Percentiles rank a stretch among this genome's conserved stretches.
Conservation (phyloP, 2,329 filamentous ascomycete genomes). For the Bipolaris gigantea region DNA sequence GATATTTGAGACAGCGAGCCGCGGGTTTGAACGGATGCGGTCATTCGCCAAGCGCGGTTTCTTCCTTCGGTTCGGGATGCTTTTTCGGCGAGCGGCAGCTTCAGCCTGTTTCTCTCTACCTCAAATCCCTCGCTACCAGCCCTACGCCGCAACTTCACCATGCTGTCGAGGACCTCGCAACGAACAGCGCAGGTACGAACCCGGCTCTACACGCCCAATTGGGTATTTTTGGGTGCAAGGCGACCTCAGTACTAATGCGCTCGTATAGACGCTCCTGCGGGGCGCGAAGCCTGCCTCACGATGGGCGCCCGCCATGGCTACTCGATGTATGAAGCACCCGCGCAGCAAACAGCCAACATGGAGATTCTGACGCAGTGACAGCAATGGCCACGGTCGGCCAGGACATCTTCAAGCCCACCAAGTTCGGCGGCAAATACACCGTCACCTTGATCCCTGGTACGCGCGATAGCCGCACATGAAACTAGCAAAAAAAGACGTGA, state of each 20-base stretch:
- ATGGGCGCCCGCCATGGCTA: constrained; percentile 56
- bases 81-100: constrained; percentile 41
- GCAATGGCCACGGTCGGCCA: constrained; percentile 70
- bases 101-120: constrained; percentile 35
- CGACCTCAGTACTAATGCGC: constrained; percentile 28
- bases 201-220: constrained; percentile 27
- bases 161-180: constrained; percentile 51
- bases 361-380: constrained; percentile 24
- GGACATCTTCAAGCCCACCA: constrained; percentile 98
- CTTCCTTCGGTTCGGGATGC: constrained; percentile 28
- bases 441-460: constrained; percentile 94
- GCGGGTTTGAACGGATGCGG: constrained; percentile 29
- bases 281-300: constrained; percentile 52
- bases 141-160: constrained; percentile 38
- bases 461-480: constrained; percentile 28
- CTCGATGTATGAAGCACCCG: constrained; percentile 55
- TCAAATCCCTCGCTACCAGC: constrained; percentile 43
- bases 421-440: constrained; percentile 99
- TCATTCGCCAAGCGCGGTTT: constrained; percentile 35
- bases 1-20: constrained; percentile 12
- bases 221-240: constrained; percentile 9
- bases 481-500: constrained; percentile 5
- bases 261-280: constrained; percentile 58
- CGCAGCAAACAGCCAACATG: not conserved
- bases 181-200: constrained; percentile 53